Base-by-base conservation (phyloP, 2,329 filamentous ascomycete species). In the Rhynchosporium secalis region DNA sequence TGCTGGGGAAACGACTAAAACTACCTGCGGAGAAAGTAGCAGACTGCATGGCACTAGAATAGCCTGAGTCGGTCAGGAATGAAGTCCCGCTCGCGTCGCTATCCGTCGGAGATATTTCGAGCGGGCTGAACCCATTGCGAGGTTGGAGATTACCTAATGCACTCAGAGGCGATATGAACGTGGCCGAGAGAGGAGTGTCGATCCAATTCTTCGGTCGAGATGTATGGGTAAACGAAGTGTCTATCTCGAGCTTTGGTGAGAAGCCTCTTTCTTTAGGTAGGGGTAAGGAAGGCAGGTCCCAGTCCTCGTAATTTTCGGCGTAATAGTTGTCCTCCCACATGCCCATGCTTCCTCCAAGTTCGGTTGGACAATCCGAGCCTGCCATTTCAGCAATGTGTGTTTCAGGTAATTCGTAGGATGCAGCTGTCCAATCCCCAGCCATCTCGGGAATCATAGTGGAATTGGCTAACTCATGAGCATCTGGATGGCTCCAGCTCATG, bases 331-430 rank as follows among this genome's bases (percentile, higher is more conserved):
- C 61, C 33, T 62, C 54, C 66, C 65, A 69, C 46, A 40, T 62
- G 43, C 65, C 68, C 4, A 60, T 40, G 9, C 65, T 63, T 20
- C 58, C 58, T 31, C 58, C 62, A n/a, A 70, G 52, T 38, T 70
- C 67, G 6, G 68, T 47, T 1, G 68, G 66, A 47, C 61, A 65
- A 33, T 65, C 66, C 3, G 65, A 65, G 7, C 67, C 68, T 28
- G 56, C 57, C 69, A 71, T 69, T 58, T 71, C 69, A 15, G 64
- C 67, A 33, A 71, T 67, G 12, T 61, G 61, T 20, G 66, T 69
- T 47, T 71, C 65, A 28, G 65, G 64, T 40, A 69, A 58, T 54
- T 72, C 69, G 56, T 64, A 60, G 3, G 64, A 67, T 29, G 62
- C 62, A 52, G 63, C 66, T n/a, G 58, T 49, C 59, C 59, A 66